Conservation (phyloP, 1,284 basidiomycete species). For the Cerrena zonata region DNA sequence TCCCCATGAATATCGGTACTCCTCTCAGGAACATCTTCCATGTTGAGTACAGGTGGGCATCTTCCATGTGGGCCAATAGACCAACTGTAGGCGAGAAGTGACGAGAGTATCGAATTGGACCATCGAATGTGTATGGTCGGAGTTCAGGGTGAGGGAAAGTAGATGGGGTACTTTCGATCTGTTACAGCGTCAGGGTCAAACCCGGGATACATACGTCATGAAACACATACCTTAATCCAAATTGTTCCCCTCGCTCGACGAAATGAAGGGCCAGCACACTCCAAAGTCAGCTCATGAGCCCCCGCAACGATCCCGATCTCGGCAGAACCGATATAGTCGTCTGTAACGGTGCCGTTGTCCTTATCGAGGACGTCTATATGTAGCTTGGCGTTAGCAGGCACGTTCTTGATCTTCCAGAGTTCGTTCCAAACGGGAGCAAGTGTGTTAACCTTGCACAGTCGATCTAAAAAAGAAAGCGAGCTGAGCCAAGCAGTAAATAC, state of each 20-base stretch:
- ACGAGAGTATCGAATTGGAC: constrained; percentile 63
- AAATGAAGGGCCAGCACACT: constrained; percentile 37
- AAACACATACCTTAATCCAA: constrained; percentile 58
- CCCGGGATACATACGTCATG: neutral
- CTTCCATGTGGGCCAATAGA: constrained; percentile 51
- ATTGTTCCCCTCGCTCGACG: constrained; percentile 53
- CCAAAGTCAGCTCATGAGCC: constrained; percentile 56
- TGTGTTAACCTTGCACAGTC: constrained; percentile 52
- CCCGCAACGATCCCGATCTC: constrained; percentile 43
- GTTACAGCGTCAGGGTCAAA: neutral
- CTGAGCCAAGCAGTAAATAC: constrained; percentile 1
- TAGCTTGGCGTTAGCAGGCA: constrained; percentile 55
- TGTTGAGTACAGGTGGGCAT: constrained; percentile 67
- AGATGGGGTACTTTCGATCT: constrained; percentile 41
- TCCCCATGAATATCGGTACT: constrained; percentile 53
- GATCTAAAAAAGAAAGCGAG: constrained; percentile 42
- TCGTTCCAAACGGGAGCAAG: constrained; percentile 70
- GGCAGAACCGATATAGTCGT: constrained; percentile 65
- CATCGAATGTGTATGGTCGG: constrained; percentile 61
- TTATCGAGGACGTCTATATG: constrained; percentile 60
- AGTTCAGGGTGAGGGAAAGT: constrained; percentile 28
- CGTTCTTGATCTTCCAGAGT: constrained; percentile 63
- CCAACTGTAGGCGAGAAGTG: constrained; percentile 68
- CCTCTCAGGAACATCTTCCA: constrained; percentile 72
- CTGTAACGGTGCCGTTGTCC: constrained; percentile 50